phyloP scores from a whole-genome alignment of 495 filamentous ascomycete species.

The Hypoxylon fragiforme region DNA sequence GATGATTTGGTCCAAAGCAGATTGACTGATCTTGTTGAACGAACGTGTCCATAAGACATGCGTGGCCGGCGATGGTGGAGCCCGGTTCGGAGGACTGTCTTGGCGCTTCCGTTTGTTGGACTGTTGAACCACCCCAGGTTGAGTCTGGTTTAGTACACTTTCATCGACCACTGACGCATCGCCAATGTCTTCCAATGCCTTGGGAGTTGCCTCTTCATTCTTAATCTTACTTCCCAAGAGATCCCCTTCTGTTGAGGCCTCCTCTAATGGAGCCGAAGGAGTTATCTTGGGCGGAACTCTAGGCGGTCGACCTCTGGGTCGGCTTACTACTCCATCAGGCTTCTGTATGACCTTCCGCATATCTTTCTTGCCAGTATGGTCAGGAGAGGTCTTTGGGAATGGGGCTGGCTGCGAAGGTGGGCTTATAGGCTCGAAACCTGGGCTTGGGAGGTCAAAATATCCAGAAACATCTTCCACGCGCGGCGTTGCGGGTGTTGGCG shows the following conservation, averaged over 20 bases:
- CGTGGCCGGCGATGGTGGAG: slow-evolving; percentile 50
- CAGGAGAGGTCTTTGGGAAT: slow-evolving; percentile 33
- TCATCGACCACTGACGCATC: slow-evolving; percentile 54
- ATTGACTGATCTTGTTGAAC: slow-evolving; percentile 74
- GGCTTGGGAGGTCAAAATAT: slow-evolving; percentile 43
- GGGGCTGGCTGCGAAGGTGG: slow-evolving; percentile 45
- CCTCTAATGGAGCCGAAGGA: slow-evolving; percentile 56
- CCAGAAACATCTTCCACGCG: slow-evolving; percentile 31
- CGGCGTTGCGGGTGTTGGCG: slow-evolving; percentile 52
- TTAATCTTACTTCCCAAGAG: slow-evolving; percentile 59
- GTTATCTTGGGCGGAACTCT: slow-evolving; percentile 38
- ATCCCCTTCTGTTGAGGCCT: slow-evolving; percentile 53
- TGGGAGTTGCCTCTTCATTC: slow-evolving; percentile 67
- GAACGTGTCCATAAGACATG: slow-evolving; percentile 72
- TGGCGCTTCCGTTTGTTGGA: slow-evolving; percentile 52
- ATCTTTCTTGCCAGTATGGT: slow-evolving; percentile 36
- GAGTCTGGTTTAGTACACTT: slow-evolving; percentile 34
- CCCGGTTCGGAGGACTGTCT: slow-evolving; percentile 44
- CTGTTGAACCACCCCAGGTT: slow-evolving; percentile 17
- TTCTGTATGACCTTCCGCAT: slow-evolving; percentile 28
- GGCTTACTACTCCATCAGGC: slow-evolving; percentile 30
- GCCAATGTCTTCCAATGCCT: slow-evolving; percentile 51
- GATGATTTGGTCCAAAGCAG: slow-evolving; percentile 82
- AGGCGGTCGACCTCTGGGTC: slow-evolving; percentile 40
- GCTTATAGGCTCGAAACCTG: slow-evolving; percentile 51